Conservation (phyloP, 2,329 filamentous ascomycete species). For the Beauveria varroae region DNA sequence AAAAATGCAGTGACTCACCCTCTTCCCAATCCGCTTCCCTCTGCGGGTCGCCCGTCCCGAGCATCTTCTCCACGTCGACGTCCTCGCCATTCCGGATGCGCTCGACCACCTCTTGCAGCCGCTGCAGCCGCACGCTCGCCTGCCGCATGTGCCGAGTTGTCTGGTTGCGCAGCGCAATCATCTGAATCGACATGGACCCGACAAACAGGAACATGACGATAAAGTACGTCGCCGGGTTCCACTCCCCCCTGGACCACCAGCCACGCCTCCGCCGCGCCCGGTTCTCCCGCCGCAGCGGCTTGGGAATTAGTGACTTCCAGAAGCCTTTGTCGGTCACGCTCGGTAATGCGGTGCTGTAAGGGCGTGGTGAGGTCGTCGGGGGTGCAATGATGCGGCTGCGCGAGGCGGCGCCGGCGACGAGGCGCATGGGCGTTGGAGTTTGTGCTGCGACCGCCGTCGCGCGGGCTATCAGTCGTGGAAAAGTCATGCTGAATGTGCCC, state of each 20-base stretch:
- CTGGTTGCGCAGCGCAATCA: conserved; percentile 73
- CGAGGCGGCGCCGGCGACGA: neutral
- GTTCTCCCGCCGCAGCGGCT: conserved; percentile 47
- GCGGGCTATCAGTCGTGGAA: neutral
- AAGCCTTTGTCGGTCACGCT: conserved; percentile 51
- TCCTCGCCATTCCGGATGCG: conserved; percentile 63
- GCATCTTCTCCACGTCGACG: conserved; percentile 73
- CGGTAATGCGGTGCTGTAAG: conserved; percentile 33
- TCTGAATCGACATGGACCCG: conserved; percentile 91
- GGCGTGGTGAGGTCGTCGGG: neutral
- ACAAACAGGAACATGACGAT: conserved; percentile 79
- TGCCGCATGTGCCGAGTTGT: conserved; percentile 64
- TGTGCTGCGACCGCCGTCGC: neutral
- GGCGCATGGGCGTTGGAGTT: neutral
- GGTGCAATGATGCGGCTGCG: neutral
- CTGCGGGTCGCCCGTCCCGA: conserved; percentile 70
- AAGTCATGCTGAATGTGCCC: neutral
- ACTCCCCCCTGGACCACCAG: conserved; percentile 48
- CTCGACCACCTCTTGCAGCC: conserved; percentile 69
- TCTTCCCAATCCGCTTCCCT: conserved; percentile 86
- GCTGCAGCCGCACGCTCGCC: conserved; percentile 69
- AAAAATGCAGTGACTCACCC: conserved; percentile 45
- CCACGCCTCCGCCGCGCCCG: conserved; percentile 11
- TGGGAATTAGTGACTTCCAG: conserved; percentile 65
- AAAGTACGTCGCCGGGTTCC: conserved; percentile 78